Base-by-base conservation (phyloP, 1,139 yeast genomes). In the Spathaspora sp. region DNA sequence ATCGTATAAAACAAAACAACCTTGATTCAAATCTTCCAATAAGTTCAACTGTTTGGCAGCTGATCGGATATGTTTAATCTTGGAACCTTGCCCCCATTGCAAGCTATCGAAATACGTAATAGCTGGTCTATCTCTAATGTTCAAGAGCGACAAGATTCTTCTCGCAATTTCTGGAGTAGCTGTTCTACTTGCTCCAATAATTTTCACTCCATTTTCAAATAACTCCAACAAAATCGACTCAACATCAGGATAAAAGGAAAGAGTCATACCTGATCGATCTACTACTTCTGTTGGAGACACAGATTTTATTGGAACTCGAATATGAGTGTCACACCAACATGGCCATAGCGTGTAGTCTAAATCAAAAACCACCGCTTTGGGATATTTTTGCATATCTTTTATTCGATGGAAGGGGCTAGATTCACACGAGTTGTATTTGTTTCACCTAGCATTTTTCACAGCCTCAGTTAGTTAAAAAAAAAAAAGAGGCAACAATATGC, bases 311-410 rank as follows among this genome's bases (percentile, higher is more conserved):
- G 71, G 93, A n/a, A 80, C 69, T 2, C 71, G 63, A 13, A 86
- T 73, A 58, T 86, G 93, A 0, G 89, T 85, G 57, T 86, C 76
- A 52, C 73, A 78, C 86, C 76, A 78, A 63, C 86, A 70, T 38
- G 78, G 91, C 95, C 93, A 86, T 38, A 86, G 65, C 0, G 95
- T 86, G 57, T 83, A 86, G 60, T 86, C 95, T 40, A 86, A 66
- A 56, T 86, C 95, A 61, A 86, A 84, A 1, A 86, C 90, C 4
- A 85, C 81, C 0, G 80, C 84, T 50, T 70, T 71, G 0, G 89
- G 89, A 51, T 78, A 80, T 24, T 46, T 51, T 16, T 34, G 42
- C 26, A 46, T 38, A 8, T 29, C 29, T 23, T 20, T 29, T 4
- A n/a, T 13, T 13, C 23, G 2, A 7, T n/a, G n/a, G n/a, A n/a